phyloP scores from a whole-genome alignment of 1,284 basidiomycete species.

The Anthracocystis panici-leucophaei region DNA sequence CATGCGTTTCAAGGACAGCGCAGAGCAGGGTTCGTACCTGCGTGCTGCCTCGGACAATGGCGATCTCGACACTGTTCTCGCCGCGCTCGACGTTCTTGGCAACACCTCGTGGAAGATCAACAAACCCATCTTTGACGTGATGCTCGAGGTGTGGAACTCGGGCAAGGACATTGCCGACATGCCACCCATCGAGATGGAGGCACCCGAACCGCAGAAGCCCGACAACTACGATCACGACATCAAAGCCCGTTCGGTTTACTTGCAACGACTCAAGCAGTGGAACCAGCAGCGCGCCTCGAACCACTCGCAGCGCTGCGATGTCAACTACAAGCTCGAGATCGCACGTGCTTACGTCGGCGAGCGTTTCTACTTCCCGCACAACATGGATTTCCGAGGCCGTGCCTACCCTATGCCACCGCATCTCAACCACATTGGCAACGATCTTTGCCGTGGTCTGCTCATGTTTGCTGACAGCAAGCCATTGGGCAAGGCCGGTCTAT shows the following conservation, averaged over 20 bases:
- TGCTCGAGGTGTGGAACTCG: conserved; percentile 84
- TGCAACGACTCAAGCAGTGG: conserved; percentile 76
- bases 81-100: conserved; percentile 89
- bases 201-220: conserved; percentile 75
- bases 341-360: conserved; percentile 89
- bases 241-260: conserved; percentile 76
- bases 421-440: conserved; percentile 95
- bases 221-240: conserved; percentile 78
- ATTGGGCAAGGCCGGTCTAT: conserved; percentile 82
- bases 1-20: conserved; percentile 93
- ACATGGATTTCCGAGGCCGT: conserved; percentile 96
- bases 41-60: conserved; percentile 80
- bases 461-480: conserved; percentile 85
- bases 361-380: conserved; percentile 93
- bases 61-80: conserved; percentile 85
- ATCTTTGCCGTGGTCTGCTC: conserved; percentile 89
- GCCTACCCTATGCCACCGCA: conserved; percentile 97
- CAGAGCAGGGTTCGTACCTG: conserved; percentile 87
- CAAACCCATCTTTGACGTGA: conserved; percentile 79
- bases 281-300: conserved; percentile 57
- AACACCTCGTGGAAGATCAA: conserved; percentile 94
- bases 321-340: conserved; percentile 98
- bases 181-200: conserved; percentile 62
- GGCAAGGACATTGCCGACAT: conserved; percentile 71
- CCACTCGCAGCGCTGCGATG: conserved; percentile 89